Base-by-base conservation (phyloP, 1,284 basidiomycete genomes). In the Porodaedalea pini region DNA sequence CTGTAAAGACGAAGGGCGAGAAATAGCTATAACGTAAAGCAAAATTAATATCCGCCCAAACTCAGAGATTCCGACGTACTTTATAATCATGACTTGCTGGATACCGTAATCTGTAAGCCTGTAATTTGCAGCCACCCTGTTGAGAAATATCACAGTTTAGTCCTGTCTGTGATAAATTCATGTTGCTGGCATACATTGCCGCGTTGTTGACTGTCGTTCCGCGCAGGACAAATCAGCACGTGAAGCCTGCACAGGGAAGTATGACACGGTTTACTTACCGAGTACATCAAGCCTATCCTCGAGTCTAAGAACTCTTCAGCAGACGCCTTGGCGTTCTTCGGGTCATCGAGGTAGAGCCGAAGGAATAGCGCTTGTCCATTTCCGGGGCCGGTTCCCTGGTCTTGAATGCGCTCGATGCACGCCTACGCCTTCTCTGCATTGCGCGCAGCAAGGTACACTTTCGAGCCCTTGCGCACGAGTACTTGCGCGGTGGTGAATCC, bases 381-480 rank as follows among this genome's bases (percentile, higher is more conserved):
- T 17, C 40, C 54, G n/a, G n/a, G n/a, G n/a, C n/a, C 13, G 54
- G 54, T 4, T 37, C 54, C 23, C 54, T 19, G 23, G 23, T 57
- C 54, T 39, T 59, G 10, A 3, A 59, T 17, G 10, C 36, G 36
- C 3, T 36, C 17, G 15, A 63, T 62, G 21, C 57, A 54, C 2
- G 13, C 56, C 15, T 31, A 29, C 13, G 62, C 61, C 39, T 60
- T 62, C 4, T 47, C 51, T 44, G 58, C 56, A 15, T 51, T 62
- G 7, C 59, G 51, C 15, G 59, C 63, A 11, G 59, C 59, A 15
- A 64, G 56, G 48, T 62, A 64, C 21, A 64, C 62, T 51, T 62
- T 62, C 2, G 63, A 65, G 21, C 62, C 62, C 23, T 62, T 54
- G 23, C 45, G 27, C 2, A 61, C 54, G 19, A 67, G 61, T 19